Conservation (phyloP, 2,329 filamentous ascomycete genomes). For the Graphilbum fragrans region DNA sequence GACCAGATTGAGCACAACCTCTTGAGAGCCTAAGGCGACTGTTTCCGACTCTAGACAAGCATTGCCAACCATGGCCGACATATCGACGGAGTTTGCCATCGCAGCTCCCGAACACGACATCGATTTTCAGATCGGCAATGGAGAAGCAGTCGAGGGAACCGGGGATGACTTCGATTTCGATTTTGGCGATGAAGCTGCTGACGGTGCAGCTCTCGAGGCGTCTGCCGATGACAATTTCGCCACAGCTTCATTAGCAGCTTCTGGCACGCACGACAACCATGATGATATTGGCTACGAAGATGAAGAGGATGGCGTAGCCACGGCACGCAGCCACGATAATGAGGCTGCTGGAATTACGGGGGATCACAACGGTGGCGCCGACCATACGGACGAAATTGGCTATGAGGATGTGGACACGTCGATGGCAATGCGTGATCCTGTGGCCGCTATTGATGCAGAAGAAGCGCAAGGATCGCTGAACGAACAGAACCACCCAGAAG, state of each 20-base stretch:
- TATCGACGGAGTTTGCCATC: conserved; percentile 5
- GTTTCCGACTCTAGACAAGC: too few relatives aligned
- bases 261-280: conserved; percentile 3
- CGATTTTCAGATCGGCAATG: conserved; percentile 12
- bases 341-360: background rate
- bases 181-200: conserved; percentile 13
- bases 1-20: too few relatives aligned
- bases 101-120: conserved; percentile 3
- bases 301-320: background rate
- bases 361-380: background rate
- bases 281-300: conserved; percentile 12
- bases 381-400: background rate
- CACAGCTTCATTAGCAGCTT: background rate
- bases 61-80: conserved; percentile 9
- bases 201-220: too few relatives aligned
- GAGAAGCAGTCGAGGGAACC: conserved; percentile 7
- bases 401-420: background rate
- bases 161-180: conserved; percentile 20
- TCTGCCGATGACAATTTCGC: conserved; percentile 2
- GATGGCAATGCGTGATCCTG: background rate
- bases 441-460: background rate
- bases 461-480: background rate
- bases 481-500: background rate
- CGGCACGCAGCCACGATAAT: background rate
- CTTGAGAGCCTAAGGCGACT: too few relatives aligned